Conservation (phyloP, 305 asterid genomes). For the Solanum hybrid region DNA sequence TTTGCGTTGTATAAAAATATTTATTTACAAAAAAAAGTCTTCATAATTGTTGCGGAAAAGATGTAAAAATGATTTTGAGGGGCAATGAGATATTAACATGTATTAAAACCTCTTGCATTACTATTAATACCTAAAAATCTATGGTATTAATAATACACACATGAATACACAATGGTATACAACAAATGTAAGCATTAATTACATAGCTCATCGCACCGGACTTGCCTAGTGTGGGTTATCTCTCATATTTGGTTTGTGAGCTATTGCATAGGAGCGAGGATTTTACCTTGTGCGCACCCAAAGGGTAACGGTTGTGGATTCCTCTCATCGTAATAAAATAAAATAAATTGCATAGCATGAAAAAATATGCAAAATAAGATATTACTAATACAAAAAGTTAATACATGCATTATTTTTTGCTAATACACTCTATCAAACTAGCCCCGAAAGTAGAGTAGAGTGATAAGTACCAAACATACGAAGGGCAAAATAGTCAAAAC, state of each 20-base stretch:
- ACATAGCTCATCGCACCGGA: background rate
- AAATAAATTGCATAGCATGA: background rate
- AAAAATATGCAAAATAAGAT: background rate
- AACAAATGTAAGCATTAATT: background rate
- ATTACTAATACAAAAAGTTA: background rate
- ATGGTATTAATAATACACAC: background rate
- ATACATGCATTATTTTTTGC: background rate
- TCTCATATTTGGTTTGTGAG: background rate
- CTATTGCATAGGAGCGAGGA: background rate
- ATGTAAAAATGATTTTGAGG: background rate
- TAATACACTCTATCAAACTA: too few relatives aligned
- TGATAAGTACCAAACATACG: background rate
- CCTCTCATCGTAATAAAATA: background rate
- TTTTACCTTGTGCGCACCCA: background rate
- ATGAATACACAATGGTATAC: background rate
- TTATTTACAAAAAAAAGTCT: too few relatives aligned
- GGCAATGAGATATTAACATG: background rate
- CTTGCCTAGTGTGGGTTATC: too few relatives aligned
- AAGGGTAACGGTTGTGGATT: rapidly evolving
- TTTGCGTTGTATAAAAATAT: background rate
- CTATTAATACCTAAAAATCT: background rate
- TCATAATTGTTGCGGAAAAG: too few relatives aligned
- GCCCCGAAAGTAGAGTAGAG: background rate
- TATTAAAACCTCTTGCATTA: background rate
- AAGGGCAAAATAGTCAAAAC: background rate